Conservation (phyloP, 768 basidiomycete species). For the Zangia roseola region DNA sequence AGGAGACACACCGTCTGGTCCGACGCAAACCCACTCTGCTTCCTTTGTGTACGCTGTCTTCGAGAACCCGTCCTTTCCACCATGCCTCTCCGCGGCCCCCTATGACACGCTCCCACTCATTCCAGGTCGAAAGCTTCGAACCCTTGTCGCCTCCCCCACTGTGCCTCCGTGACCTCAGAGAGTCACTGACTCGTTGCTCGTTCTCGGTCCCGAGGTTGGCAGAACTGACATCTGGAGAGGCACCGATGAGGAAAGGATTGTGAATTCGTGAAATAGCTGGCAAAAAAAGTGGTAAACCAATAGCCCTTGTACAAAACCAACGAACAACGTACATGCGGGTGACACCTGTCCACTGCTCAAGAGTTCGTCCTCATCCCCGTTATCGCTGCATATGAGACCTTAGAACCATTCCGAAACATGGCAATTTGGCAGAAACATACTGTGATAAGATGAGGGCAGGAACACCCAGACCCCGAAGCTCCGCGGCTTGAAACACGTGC, state of each 20-base stretch:
- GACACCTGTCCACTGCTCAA: slow-evolving; percentile 79
- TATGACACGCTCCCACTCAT: slow-evolving; percentile 30
- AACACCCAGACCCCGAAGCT: slow-evolving; percentile 28
- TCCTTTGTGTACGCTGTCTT: slow-evolving; percentile 13
- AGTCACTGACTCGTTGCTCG: slow-evolving; percentile 12
- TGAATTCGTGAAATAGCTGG: slow-evolving; percentile 25
- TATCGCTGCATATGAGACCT: slow-evolving; percentile 14
- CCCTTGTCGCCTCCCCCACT: slow-evolving; percentile 5
- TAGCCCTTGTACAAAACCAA: slow-evolving; percentile 1
- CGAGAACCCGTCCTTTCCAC: slow-evolving; percentile 19
- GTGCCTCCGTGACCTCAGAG: not conserved
- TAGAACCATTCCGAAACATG: not conserved
- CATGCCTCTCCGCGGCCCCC: slow-evolving; percentile 14
- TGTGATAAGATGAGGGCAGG: slow-evolving; percentile 42
- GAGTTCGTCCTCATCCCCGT: slow-evolving; percentile 60
- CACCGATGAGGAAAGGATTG: slow-evolving; percentile 24
- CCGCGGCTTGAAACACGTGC: slow-evolving; percentile 25
- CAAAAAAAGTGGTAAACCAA: slow-evolving; percentile 9
- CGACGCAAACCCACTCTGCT: slow-evolving; percentile 24
- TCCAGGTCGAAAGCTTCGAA: slow-evolving; percentile 52
- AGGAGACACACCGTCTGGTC: slow-evolving; percentile 18
- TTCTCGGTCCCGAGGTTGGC: slow-evolving; percentile 23
- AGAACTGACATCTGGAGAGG: slow-evolving; percentile 31
- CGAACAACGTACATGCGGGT: slow-evolving; percentile 52
- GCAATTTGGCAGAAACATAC: slow-evolving; percentile 23